Evolutionary conservation across 1,284 basidiomycete genomes (phyloP).

Genomic region (Sporisorium iseilematis-ciliati): DNA sequence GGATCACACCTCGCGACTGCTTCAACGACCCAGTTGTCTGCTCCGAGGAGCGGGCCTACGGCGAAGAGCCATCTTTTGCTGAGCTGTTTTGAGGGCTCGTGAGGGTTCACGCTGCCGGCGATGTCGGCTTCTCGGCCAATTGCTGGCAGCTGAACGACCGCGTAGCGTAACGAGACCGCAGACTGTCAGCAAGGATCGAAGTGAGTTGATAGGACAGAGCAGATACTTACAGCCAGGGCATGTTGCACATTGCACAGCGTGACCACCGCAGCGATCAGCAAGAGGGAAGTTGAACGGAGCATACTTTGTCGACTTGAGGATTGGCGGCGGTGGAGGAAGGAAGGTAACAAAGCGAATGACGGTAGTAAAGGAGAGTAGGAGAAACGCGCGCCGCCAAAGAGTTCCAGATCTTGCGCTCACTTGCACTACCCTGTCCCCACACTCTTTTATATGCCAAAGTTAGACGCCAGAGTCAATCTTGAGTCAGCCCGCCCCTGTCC

Average conservation of each 20-base stretch:
- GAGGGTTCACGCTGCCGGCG: not conserved
- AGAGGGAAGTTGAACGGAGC: not conserved
- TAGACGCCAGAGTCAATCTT: too few species aligned
- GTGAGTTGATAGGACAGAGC: too few species aligned
- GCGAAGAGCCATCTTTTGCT: constrained; percentile 5
- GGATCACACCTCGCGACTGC: too few species aligned
- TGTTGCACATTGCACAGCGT: constrained; percentile 10
- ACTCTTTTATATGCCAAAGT: too few species aligned
- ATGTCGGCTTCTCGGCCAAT: not conserved
- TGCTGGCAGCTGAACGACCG: not conserved
- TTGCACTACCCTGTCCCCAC: too few species aligned
- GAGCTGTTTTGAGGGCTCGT: not conserved
- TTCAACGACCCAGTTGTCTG: too few species aligned
- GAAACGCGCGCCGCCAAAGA: too few species aligned
- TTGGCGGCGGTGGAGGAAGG: not conserved
- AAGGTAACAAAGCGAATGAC: too few species aligned
- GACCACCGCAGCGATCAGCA: not conserved
- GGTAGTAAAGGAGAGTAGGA: too few species aligned
- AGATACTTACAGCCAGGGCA: constrained; percentile 27
- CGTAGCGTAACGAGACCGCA: too few species aligned
- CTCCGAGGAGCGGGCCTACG: not conserved
- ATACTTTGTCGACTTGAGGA: not conserved
- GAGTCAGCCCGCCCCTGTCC: too few species aligned
- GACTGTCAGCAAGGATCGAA: not conserved
- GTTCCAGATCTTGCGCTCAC: too few species aligned